Base-by-base conservation (phyloP, 164 flowering plant species). In the Kingdonia uniflora region DNA sequence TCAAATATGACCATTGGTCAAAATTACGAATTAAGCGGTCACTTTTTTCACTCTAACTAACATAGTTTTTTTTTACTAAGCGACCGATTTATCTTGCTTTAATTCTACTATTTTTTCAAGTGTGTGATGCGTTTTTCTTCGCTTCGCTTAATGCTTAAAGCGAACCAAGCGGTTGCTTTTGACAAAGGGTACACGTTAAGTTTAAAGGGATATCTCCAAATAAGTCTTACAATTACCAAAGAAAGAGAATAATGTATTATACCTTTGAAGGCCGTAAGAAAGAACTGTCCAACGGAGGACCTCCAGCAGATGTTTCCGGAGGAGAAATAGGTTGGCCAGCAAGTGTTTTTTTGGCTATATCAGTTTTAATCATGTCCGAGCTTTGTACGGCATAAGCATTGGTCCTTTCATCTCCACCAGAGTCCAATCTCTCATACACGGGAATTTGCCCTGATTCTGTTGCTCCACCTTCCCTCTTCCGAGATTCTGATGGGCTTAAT, bases 371-470 rank as follows among this genome's bases (percentile, higher is more conserved):
- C 54, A 66, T 39, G 38, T 82, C 92, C 43, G 86, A 84, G 68
- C 97, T 84, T 57, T 81, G 96, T 15, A 80, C 92, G 42, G 92
- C 96, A 55, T 79, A 70, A 14, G 74, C 55, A 68, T 62, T 72
- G 21, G 54, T 53, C 60, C 55, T 59, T 57, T 67, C 74, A 54
- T 60, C 60, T 1, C 23, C 54, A 24, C 59, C 62, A 38, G 70
- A 47, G 52, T 71, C 74, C 50, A 71, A 58, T 54, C 74, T 67
- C 61, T 61, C 68, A 38, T 55, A 20, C 42, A 64, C 20, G 46
- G 92, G 83, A 54, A 82, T 80, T 60, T 81, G 85, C 73, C 85
- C 77, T 65, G 90, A 77, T 46, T 87, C 99, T 29, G 80, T 77
- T 82, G 71, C 80, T 57, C 76, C 90, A 71, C 65, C 66, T 43